phyloP scores from a whole-genome alignment of 345 rosid species.

The Trapa incisa region DNA sequence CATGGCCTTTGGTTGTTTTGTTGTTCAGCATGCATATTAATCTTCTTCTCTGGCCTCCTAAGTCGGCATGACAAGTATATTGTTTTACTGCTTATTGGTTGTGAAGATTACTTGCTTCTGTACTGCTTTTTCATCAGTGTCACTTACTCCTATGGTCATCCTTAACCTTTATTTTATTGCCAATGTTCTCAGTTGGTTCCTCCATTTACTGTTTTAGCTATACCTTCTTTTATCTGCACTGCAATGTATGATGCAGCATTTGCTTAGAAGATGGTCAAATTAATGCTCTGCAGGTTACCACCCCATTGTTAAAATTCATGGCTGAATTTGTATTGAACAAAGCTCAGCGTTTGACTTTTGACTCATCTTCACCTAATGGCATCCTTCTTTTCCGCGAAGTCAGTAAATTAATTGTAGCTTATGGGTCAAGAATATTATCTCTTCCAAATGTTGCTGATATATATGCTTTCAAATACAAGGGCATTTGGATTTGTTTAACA shows the following conservation, averaged over 20 bases:
- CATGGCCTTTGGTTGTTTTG: not conserved
- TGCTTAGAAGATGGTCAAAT: slow-evolving; percentile 2
- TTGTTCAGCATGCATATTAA: not conserved
- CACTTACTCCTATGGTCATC: not conserved
- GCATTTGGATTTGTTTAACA: slow-evolving; percentile 87
- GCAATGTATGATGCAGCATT: not conserved
- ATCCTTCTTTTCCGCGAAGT: slow-evolving; percentile 99
- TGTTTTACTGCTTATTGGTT: not conserved
- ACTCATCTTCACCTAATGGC: slow-evolving; percentile 96
- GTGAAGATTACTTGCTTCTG: not conserved
- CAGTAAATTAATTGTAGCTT: slow-evolving; percentile 90
- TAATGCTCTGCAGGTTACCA: slow-evolving; percentile 62
- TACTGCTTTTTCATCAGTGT: not conserved
- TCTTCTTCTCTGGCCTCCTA: not conserved
- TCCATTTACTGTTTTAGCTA: not conserved
- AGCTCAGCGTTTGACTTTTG: slow-evolving; percentile 88
- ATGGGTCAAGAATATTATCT: slow-evolving; percentile 87
- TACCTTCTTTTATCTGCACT: not conserved
- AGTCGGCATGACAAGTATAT: not conserved
- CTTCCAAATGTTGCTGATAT: slow-evolving; percentile 91
- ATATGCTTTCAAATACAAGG: slow-evolving; percentile 94
- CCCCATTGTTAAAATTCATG: slow-evolving; percentile 90
- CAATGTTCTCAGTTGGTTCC: not conserved
- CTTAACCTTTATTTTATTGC: not conserved
- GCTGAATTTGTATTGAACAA: slow-evolving; percentile 97